phyloP scores from a whole-genome alignment of 2,329 filamentous ascomycete species.

The Pyrenophora teres region DNA sequence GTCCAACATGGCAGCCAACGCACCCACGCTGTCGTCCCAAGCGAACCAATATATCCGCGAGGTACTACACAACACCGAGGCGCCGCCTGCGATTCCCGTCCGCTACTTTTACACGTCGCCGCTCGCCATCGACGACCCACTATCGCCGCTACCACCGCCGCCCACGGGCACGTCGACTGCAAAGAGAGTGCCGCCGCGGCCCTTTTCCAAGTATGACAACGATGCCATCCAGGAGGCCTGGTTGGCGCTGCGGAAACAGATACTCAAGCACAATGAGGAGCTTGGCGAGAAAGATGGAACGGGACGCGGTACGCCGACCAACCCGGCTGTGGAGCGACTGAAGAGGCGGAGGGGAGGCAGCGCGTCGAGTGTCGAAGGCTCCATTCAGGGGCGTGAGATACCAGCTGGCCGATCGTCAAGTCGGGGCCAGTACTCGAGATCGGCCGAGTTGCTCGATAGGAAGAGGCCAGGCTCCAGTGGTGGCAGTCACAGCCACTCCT shows the following conservation, averaged over 20 bases:
- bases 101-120: conserved; percentile 82
- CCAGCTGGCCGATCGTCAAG: conserved; percentile 26
- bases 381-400: conserved; percentile 37
- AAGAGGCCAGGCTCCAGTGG: conserved; percentile 31
- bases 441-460: conserved; percentile 33
- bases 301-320: conserved; percentile 31
- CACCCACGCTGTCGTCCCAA: conserved; percentile 34
- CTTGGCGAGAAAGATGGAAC: conserved; percentile 40
- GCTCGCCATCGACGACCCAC: conserved; percentile 83
- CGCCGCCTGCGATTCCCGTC: conserved; percentile 41
- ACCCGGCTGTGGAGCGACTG: conserved; percentile 42
- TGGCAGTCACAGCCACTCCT: conserved; percentile 24
- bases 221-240: conserved; percentile 79
- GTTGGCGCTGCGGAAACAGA: conserved; percentile 62
- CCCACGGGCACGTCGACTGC: conserved; percentile 53
- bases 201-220: conserved; percentile 81
- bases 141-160: conserved; percentile 67
- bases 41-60: conserved; percentile 54
- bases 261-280: conserved; percentile 51
- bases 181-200: conserved; percentile 67
- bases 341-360: conserved; percentile 43
- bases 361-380: conserved; percentile 30
- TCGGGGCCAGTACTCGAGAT: conserved; percentile 35
- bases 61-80: conserved; percentile 47
- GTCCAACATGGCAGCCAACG: conserved; percentile 24